A percentile compares a stretch with the other conserved stretches of the same genome.
Evolutionary conservation across 164 flowering plant genomes (phyloP).

Genomic region (Warburgia ugandensis): DNA sequence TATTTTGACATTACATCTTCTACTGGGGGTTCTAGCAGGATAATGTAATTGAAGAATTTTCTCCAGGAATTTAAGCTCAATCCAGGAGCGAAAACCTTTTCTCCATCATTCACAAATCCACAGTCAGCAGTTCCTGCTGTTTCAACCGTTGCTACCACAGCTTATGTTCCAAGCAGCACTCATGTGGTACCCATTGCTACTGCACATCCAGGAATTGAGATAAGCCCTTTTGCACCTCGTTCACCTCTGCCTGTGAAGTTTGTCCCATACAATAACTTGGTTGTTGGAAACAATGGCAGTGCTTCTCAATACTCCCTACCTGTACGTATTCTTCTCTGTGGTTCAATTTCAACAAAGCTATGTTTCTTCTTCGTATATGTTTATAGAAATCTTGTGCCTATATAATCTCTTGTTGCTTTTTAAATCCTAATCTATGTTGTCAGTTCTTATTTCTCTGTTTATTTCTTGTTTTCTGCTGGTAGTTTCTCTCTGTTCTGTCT

Average conservation of each 20-base stretch:
- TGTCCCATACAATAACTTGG: slow-evolving; percentile 34
- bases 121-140: slow-evolving; percentile 30
- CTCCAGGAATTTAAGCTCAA: slow-evolving; percentile 76
- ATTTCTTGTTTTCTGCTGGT: no score
- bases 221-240: slow-evolving; percentile 33
- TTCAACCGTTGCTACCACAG: slow-evolving; percentile 26
- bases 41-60: background rate
- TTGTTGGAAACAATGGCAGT: slow-evolving; percentile 39
- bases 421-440: no score
- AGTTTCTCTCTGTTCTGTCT: no score
- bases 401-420: no score
- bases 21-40: background rate
- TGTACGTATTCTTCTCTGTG: slow-evolving; percentile 32
- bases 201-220: slow-evolving; percentile 41
- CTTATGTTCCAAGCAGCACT: slow-evolving; percentile 38
- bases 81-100: slow-evolving; percentile 71
- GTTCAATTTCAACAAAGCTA: background rate
- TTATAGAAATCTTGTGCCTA: no score
- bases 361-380: no score
- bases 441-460: no score
- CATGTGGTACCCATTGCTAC: slow-evolving; percentile 32
- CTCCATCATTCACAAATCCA: slow-evolving; percentile 40
- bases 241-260: slow-evolving; percentile 47
- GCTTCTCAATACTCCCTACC: slow-evolving; percentile 47
- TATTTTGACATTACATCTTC: background rate